These are phyloP conservation scores for Cordyceps cicadae DNA, from an alignment of 2,329 filamentous ascomycete genomes.

Conservation along the genomic window DNA sequence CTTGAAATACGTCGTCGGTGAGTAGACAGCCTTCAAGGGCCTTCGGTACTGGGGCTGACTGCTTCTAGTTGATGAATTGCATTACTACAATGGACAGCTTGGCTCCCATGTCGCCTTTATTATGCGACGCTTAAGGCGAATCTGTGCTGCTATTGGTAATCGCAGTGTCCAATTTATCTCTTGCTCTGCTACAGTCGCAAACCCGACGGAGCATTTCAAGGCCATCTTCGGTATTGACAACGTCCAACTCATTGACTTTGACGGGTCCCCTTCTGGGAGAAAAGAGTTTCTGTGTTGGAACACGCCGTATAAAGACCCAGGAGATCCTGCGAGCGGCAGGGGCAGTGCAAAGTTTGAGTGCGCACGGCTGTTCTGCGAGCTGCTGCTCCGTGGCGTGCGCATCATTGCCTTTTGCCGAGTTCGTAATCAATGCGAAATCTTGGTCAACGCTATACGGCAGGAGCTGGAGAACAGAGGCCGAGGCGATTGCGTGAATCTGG, in stretches of 20 bases:
- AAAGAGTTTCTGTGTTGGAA: constrained; percentile 99
- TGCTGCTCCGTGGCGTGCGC: constrained; percentile 79
- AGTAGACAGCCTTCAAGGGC: constrained; percentile 16
- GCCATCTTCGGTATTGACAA: constrained; percentile 85
- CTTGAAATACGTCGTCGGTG: constrained; percentile 74
- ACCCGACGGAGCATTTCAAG: constrained; percentile 84
- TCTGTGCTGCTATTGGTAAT: constrained; percentile 88
- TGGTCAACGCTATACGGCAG: constrained; percentile 70
- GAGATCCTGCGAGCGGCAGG: constrained; percentile 76
- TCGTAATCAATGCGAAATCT: constrained; percentile 76
- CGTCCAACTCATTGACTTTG: constrained; percentile 76
- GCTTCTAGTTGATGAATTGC: constrained; percentile 64
- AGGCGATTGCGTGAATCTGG: constrained; percentile 64
- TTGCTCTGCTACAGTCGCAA: constrained; percentile 92
- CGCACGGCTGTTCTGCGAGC: constrained; percentile 82
- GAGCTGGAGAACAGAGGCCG: constrained; percentile 68
- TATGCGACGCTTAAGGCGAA: constrained; percentile 78
- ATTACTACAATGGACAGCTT: constrained; percentile 93
- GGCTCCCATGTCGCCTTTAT: constrained; percentile 91
- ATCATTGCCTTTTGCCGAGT: constrained; percentile 91
- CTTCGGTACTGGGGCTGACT: not conserved
- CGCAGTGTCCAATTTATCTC: constrained; percentile 80
- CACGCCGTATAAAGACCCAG: constrained; percentile 84
- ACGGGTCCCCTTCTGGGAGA: constrained; percentile 79
- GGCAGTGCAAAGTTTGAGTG: constrained; percentile 77